Evolutionary conservation across 768 basidiomycete genomes (phyloP).

Genomic region (Scleroderma citrinum): DNA sequence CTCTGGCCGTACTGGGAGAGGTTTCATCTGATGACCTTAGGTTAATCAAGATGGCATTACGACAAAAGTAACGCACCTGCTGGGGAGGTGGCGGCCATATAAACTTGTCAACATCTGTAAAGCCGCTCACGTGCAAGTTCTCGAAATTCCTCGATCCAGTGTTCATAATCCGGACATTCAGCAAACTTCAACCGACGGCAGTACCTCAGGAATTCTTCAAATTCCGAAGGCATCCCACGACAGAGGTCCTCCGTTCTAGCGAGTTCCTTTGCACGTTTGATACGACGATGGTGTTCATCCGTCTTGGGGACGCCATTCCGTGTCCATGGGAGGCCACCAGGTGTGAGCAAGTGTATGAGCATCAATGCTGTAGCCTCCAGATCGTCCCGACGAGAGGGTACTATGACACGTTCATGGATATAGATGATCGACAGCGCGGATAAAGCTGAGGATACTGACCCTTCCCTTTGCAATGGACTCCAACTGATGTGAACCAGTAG

Average conservation of each 20-base stretch:
- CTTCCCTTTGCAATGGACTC: constrained; percentile 72
- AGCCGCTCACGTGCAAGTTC: constrained; percentile 59
- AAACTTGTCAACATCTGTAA: constrained; percentile 51
- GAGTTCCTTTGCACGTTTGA: constrained; percentile 59
- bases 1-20: constrained; percentile 19
- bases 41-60: constrained; percentile 1
- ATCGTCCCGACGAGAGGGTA: constrained; percentile 75
- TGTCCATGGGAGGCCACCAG: constrained; percentile 72
- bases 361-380: constrained; percentile 72
- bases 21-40: constrained; percentile 22
- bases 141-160: constrained; percentile 61
- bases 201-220: constrained; percentile 73
- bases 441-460: constrained; percentile 35
- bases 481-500: constrained; percentile 79
- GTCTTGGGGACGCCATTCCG: constrained; percentile 76
- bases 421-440: constrained; percentile 4
- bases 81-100: constrained; percentile 64
- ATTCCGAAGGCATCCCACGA: constrained; percentile 59
- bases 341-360: constrained; percentile 76
- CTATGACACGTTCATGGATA: constrained; percentile 34
- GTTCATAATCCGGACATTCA: constrained; percentile 62
- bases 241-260: constrained; percentile 65
- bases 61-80: constrained; percentile 20
- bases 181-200: constrained; percentile 62
- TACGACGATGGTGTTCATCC: constrained; percentile 51